Evolutionary conservation across 169 alveolate genomes (phyloP), one percentile per base, ranked within the genome.

Genomic region (Eimeria mitis): DNA sequence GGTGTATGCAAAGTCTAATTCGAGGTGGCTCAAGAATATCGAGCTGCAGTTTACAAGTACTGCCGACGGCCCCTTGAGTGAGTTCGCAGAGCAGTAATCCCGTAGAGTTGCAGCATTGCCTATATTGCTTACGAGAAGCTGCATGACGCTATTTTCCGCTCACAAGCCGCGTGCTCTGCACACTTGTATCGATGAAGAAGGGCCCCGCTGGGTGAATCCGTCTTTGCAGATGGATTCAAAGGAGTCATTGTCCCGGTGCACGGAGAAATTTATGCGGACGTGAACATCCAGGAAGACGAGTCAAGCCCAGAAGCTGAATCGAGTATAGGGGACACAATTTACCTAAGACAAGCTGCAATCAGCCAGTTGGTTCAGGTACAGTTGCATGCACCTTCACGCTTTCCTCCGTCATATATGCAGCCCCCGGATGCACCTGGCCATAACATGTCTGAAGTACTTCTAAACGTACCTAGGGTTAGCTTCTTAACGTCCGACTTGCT

Each of bases 321-420:
- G 59, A 28, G 47, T 16, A 42, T 40, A 0, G 94, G 84, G 34
- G 83, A 47, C 11, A 87, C 81, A 52, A 44, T 63, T 31, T 87
- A 87, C 31, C 54, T 87, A 65, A 40, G 81, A 34, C 71, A 61
- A 65, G 94, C 81, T 28, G 75, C 83, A 14, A 63, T 87, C n/a
- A 44, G 54, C 44, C 94, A 87, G 63, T 42, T 87, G 59, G 14
- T 87, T 42, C 94, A 87, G 94, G 94, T 87, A 65, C 94, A 87
- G 44, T 65, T 23, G 71, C 84, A 61, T 1, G 47, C 47, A 54
- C 21, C 40, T 52, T 16, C 16, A 21, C 52, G 56, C 19, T 73
- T 40, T 19, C 16, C 34, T 40, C 54, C n/a, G 52, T 0, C 34
- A 73, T 31, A 31, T 40, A 23, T 21, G 34, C 37, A 23, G 83